Conservation (phyloP, 805 yeast genomes). For the Candida endomychidarum region DNA sequence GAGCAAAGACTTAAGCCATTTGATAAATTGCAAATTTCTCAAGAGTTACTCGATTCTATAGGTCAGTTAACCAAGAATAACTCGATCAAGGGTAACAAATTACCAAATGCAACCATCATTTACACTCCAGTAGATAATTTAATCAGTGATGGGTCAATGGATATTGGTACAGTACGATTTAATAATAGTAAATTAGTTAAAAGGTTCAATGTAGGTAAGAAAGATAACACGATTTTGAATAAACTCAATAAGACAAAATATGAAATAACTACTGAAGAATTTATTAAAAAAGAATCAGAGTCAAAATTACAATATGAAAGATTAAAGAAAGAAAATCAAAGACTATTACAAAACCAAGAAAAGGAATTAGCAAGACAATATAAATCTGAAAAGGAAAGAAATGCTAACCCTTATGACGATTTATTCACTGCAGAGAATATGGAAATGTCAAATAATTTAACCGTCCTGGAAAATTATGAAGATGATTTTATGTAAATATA, state of each 20-base stretch:
- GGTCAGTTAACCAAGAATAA: slow-evolving; percentile 77
- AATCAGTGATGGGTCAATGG: slow-evolving; percentile 68
- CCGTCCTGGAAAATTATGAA: slow-evolving; percentile 17
- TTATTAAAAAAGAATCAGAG: slow-evolving; percentile 29
- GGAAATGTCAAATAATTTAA: slow-evolving; percentile 16
- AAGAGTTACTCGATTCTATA: slow-evolving; percentile 45
- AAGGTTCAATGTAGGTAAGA: slow-evolving; percentile 51
- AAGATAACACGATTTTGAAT: slow-evolving; percentile 61
- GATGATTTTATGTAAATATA: slow-evolving; percentile 18
- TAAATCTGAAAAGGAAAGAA: slow-evolving; percentile 40
- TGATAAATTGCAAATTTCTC: slow-evolving; percentile 39
- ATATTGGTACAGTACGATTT: slow-evolving; percentile 75
- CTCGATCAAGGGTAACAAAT: slow-evolving; percentile 73
- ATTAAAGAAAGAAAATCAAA: slow-evolving; percentile 39
- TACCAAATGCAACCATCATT: slow-evolving; percentile 62
- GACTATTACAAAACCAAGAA: slow-evolving; percentile 25
- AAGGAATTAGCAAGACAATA: slow-evolving; percentile 36
- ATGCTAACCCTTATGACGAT: slow-evolving; percentile 33
- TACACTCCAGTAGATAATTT: slow-evolving; percentile 76
- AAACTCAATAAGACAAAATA: slow-evolving; percentile 62
- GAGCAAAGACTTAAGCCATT: slow-evolving; percentile 28
- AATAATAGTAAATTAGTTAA: slow-evolving; percentile 55
- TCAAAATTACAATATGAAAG: slow-evolving; percentile 34
- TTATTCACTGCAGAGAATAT: slow-evolving; percentile 34
- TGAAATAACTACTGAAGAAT: slow-evolving; percentile 52